Conservation (phyloP, 139 green algal genomes). For the Tetratostichococcus sp. region DNA sequence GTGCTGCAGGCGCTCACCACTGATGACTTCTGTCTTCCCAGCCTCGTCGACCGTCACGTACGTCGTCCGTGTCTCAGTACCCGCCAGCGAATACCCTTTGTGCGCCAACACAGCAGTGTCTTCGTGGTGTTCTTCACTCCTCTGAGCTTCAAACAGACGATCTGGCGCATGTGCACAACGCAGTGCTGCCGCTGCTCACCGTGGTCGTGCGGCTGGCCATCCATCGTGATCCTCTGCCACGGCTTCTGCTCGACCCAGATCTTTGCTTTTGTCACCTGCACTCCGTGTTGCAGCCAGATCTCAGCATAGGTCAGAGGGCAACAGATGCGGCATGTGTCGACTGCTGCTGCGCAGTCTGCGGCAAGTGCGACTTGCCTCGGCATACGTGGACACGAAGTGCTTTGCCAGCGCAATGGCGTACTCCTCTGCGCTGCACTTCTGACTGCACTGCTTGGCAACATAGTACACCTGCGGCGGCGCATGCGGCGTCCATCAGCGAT, state of each 20-base stretch:
- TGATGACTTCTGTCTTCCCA: conserved; percentile 50
- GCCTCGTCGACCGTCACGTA: conserved; percentile 53
- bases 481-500: too few species aligned
- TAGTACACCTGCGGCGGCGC: conserved; percentile 63
- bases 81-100: conserved; percentile 52
- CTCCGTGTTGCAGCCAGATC: too few species aligned
- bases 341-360: too few species aligned
- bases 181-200: too few species aligned
- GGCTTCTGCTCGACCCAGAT: conserved; percentile 80
- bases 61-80: conserved; percentile 59
- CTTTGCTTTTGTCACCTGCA: conserved; percentile 79
- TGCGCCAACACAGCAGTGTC: too few species aligned
- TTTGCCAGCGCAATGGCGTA: conserved; percentile 78
- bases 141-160: too few species aligned
- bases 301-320: too few species aligned
- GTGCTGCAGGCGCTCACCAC: too few species aligned
- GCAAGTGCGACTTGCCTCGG: too few species aligned
- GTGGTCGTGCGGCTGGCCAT: conserved; percentile 70
- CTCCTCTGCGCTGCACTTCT: conserved; percentile 72
- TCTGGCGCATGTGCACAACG: too few species aligned
- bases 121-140: too few species aligned
- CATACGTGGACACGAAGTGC: conserved; percentile 85
- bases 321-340: too few species aligned
- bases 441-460: conserved; percentile 65
- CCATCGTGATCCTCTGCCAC: conserved; percentile 64